Conservation (phyloP, 345 rosid genomes). For the Lepidium didymum region DNA sequence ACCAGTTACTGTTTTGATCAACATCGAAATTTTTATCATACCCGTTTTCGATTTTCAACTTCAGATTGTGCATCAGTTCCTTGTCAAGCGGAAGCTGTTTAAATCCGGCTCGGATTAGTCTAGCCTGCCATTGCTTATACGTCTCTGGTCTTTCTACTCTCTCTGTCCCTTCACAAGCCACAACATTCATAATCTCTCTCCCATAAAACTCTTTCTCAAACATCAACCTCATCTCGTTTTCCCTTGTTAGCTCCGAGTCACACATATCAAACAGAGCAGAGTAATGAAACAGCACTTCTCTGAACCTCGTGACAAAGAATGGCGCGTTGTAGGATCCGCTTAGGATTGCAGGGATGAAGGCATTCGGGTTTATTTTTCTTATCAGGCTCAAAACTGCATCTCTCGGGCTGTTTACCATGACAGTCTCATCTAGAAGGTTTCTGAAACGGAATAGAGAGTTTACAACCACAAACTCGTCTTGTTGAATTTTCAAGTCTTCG, state of each 20-base stretch:
- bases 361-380: slow-evolving; percentile 49
- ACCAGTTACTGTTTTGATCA: slow-evolving; percentile 53
- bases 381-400: slow-evolving; percentile 49
- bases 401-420: slow-evolving; percentile 47
- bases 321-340: slow-evolving; percentile 68
- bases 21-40: slow-evolving; percentile 50
- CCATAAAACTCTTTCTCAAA: slow-evolving; percentile 61
- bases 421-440: slow-evolving; percentile 69
- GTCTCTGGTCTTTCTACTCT: slow-evolving; percentile 84
- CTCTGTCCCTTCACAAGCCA: slow-evolving; percentile 74
- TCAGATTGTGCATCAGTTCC: slow-evolving; percentile 37
- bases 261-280: slow-evolving; percentile 61
- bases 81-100: slow-evolving; percentile 47
- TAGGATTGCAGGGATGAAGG: slow-evolving; percentile 34
- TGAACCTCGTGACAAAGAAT: slow-evolving; percentile 65
- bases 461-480: slow-evolving; percentile 52
- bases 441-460: slow-evolving; percentile 51
- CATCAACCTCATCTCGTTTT: slow-evolving; percentile 51
- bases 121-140: slow-evolving; percentile 69
- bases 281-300: slow-evolving; percentile 73
- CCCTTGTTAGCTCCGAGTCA: slow-evolving; percentile 38
- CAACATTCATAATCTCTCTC: slow-evolving; percentile 47
- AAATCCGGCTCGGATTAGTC: slow-evolving; percentile 60
- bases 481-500: slow-evolving; percentile 45
- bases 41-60: slow-evolving; percentile 25